Base-by-base conservation (phyloP, 2,329 filamentous ascomycete genomes). In the Colletotrichum musae region DNA sequence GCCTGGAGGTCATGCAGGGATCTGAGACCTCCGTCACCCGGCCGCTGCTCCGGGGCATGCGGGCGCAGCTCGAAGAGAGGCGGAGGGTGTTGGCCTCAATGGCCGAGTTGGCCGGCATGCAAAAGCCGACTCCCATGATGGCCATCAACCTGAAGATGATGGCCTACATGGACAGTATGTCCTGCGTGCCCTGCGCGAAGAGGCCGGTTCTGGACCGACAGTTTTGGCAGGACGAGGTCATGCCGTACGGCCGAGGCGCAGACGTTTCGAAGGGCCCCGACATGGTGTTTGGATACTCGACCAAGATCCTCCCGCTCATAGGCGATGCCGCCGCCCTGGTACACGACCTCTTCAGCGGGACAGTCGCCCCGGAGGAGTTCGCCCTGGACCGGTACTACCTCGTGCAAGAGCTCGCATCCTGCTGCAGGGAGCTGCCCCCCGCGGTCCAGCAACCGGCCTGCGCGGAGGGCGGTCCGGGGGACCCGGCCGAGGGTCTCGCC, bases 121-220 rank as follows among this genome's bases (percentile, higher is more conserved):
- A 56, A 4, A 54, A 16, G 28, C 48, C 51, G 0, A 67, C 64
- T 0, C 51, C 48, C 12, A 67, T 62, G 64, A 54, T 67, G 56
- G 36, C 58, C 13, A 50, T 62, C 10, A 67, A 70, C 51, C 36
- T 64, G 6, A 68, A 59, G 16, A 62, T 70, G 52, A 52, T 68
- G 53, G 68, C 68, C n/a, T 68, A 68, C 21, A 60, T 68, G 45
- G 64, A 70, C 39, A 12, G 51, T 1, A 6, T 68, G 3, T 68
- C 43, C 24, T 70, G 64, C 39, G 53, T 70, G 10, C 68, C 68
- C n/a, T 68, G 53, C 26, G 63, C 68, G 6, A 63, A 53, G 47
- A 24, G 36, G 9, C 64, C 68, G 0, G 21, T 59, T 6, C 41
- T 68, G 24, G 51, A 68, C 12, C 39, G 21, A 15, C 43, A 56